Evolutionary conservation across 106 monocot species (phyloP).

Genomic region (Agapanthus africanus): DNA sequence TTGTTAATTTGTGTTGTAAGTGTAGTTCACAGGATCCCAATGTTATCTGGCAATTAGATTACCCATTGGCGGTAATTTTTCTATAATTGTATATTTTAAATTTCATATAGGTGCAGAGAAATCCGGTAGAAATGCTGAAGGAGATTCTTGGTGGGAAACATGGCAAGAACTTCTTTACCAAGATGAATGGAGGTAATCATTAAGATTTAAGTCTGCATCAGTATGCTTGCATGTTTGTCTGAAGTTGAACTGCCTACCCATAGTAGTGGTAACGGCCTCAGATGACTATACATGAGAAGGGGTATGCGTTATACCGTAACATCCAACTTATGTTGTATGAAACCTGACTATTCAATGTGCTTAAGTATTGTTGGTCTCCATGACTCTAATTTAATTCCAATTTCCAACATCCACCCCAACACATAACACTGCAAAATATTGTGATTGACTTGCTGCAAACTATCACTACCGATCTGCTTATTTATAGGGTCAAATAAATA

Average conservation of each 20-base stretch:
- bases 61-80: background rate
- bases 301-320: too few relatives aligned
- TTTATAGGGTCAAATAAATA: too few relatives aligned
- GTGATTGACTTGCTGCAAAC: too few relatives aligned
- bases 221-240: background rate
- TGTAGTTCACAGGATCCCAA: background rate
- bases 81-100: background rate
- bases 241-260: background rate
- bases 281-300: too few relatives aligned
- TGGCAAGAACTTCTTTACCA: constrained; percentile 97
- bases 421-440: too few relatives aligned
- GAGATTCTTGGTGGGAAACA: constrained; percentile 99
- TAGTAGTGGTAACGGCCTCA: too few relatives aligned
- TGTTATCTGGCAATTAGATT: background rate
- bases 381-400: too few relatives aligned
- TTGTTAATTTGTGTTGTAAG: background rate
- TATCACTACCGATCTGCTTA: too few relatives aligned
- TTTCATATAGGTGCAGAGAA: constrained; percentile 75
- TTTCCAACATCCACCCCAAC: too few relatives aligned
- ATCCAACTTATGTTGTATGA: too few relatives aligned
- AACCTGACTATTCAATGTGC: too few relatives aligned
- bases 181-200: constrained; percentile 91
- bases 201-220: background rate
- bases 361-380: too few relatives aligned
- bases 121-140: constrained; percentile 84